Evolutionary conservation across 805 yeast genomes (phyloP), one percentile per base, ranked within the genome.

Genomic region (Ogataea salicorniae): DNA sequence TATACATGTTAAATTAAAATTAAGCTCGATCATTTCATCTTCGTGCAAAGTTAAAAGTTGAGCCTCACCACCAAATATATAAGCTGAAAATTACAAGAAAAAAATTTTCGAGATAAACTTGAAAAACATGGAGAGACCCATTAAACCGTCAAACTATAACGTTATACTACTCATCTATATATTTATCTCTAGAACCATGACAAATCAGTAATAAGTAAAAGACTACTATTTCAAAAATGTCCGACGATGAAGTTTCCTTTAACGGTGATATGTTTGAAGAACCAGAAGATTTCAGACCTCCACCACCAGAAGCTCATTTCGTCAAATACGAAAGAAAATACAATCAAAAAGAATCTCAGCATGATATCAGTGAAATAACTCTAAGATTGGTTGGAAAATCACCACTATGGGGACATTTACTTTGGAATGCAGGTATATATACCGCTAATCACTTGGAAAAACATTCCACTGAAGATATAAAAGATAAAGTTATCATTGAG

Each of bases 371-470:
- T 14, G 53, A 53, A 41, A 51, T 91, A 37, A 69, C 74, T 22
- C 66, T 94, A 34, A 76, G 89, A 59, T 72, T 94, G 35, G 95
- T 94, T 16, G 99, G 98, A 1, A 75, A 80, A 50, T 88, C 96
- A 15, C 99, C 99, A 41, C 70, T 94, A 44, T 94, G 98, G 98
- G 99, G 98, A 3, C 99, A 94, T 70, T 66, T 91, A 37, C 72
- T 94, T 26, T 94, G 99, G 99, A 94, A 94, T 62, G 98, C 99
- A 0, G 97, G 97, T 18, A 81, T 82, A 36, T 91, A 79, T 58
- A 87, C 97, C 0, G 95, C 97, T 0, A 80, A 86, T 57, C 87
- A 83, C 62, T 62, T 94, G 17, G 98, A 94, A 52, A 55, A 67
- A 38, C 77, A 87, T 56, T 71, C 81, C 0, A 60, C 63, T 0